Base-by-base conservation (phyloP, 768 basidiomycete genomes). In the Mycena amicta region DNA sequence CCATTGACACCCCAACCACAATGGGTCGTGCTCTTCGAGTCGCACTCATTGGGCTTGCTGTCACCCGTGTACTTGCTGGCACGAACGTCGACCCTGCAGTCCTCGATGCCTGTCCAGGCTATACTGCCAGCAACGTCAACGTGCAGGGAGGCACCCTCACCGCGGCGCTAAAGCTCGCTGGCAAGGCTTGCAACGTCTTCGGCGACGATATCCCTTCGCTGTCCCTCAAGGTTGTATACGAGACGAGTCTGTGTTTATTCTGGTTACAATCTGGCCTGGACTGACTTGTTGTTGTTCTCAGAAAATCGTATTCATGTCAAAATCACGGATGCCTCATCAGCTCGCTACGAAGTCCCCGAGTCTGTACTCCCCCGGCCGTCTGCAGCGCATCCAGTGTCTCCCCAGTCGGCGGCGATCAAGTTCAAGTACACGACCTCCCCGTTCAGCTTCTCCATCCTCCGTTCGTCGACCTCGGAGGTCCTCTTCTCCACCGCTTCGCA, bases 301-400 rank as follows among this genome's bases (percentile, higher is more conserved):
- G 84, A 68, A 4, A 77, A 78, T 27, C 83, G 87, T 23, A 82
- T 89, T 22, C 87, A 88, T 59, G 68, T 88, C 59, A 87, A 87
- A 67, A 83, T 88, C 52, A 79, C 77, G 0, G 86, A 89, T 61
- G 67, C 83, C 0, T 64, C 76, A 0, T 66, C 69, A 5, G 46
- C 69, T 2, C 84, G 87, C 23, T 89, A 84, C 61, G 86, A 89
- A 67, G 84, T 90, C 0, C 88, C 88, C 5, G 81, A 81, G 13
- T 78, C 77, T 0, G 82, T 89, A 25, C 68, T 89, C 40, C 84
- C 86, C 12, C 80, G 84, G 0, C 87, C 87, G 0, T 64, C 70
- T 11, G 56, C 70, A 26, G 59, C 73, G 25, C 53, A 65, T 3
- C 52, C 63, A 15, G 68, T 72, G 28, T 65, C 71, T 8, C 64